Base-by-base conservation (phyloP, 108 stramenopile genomes). In the Schizochytrium sp. region DNA sequence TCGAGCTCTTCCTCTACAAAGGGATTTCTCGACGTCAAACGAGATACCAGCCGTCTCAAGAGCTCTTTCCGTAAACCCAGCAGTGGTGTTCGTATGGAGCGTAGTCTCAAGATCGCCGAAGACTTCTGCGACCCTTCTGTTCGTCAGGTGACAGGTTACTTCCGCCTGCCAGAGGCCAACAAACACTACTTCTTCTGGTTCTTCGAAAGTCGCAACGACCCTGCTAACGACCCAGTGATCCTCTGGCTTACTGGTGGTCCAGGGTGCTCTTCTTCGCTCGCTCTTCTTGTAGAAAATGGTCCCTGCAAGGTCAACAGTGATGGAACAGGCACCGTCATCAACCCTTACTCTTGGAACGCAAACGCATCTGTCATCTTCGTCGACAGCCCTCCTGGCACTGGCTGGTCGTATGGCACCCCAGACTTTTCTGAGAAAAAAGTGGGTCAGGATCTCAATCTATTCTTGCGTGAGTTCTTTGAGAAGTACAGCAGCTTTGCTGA, bases 321-420 rank as follows among this genome's bases (percentile, higher is more conserved):
- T 89, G 98, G 98, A 40, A 90, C 89, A n/a, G 87, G 91, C 57
- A 99, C 99, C n/a, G 91, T 72, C 2, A 87, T 93, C 88, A 98
- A 98, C 89, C 96, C 97, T 13, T 92, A 95, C 92, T 94, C 94
- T 49, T 99, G 99, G 99, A 98, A 97, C 8, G 93, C 95, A 76
- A 93, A 96, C 55, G 98, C 97, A 3, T 97, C 98, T 91, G 95
- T 99, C 56, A 91, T 99, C 46, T 99, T 96, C 96, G 89, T 99
- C 42, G 99, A 99, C 90, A 96, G 97, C 89, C 99, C 99, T 19
- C 96, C 98, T 55, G 97, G 98, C 8, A 97, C 97, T 41, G 99
- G 99, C 72, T 99, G 95, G 91, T 96, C 95, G 89, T 98, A 98
- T 89, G 97, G 97, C 44, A 91, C 88, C 19, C 93, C 92, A 5